Base-by-base conservation (phyloP, 352 stramenopile genomes). In the Phytopythium montanum region DNA sequence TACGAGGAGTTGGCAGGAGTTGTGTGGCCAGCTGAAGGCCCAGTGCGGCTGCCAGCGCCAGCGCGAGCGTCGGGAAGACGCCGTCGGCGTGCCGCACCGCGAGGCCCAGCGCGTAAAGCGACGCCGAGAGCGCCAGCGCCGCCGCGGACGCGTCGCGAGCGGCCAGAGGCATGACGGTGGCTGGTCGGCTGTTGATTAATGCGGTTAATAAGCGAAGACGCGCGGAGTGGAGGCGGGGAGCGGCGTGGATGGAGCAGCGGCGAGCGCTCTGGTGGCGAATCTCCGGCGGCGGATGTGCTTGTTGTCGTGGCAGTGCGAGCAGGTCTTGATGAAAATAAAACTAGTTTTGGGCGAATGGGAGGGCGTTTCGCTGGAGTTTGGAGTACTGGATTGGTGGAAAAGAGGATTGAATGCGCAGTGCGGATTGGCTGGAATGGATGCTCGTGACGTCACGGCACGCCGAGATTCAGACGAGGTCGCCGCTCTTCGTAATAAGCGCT, bases 1-100 rank as follows among this genome's bases (percentile, higher is more conserved):
- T 29, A 14, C 18, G 21, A 14, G 16, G 50, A 2, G 33, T 59
- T 33, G 44, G 53, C 53, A 62, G 41, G 8, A 41, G 49, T 19
- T n/a, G 42, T 8, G 31, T 28, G 16, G 42, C 54, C 18, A 69
- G 48, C 10, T 79, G 59, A 31, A 70, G 51, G 38, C 64, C 56
- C 25, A 82, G 61, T 14, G 69, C 44, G 3, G 60, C 60, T 26
- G 66, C 34, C 41, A 82, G 59, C 42, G 76, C 36, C 33, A 70
- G 67, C 28, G 64, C 68, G 48, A 87, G 48, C 48, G 58, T 51
- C 25, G 54, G 63, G 38, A 79, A 82, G 52, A 70, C 63, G 45
- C 60, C 60, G 41, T 62, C 60, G 10, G 60, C 18, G 44, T 68
- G 58, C 19, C 67, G 45, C 13, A 76, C 54, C 26, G 72, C 50